Evolutionary conservation across 192 early-diverging fungal species (phyloP).

Genomic region (Lobulomyces angularis): DNA sequence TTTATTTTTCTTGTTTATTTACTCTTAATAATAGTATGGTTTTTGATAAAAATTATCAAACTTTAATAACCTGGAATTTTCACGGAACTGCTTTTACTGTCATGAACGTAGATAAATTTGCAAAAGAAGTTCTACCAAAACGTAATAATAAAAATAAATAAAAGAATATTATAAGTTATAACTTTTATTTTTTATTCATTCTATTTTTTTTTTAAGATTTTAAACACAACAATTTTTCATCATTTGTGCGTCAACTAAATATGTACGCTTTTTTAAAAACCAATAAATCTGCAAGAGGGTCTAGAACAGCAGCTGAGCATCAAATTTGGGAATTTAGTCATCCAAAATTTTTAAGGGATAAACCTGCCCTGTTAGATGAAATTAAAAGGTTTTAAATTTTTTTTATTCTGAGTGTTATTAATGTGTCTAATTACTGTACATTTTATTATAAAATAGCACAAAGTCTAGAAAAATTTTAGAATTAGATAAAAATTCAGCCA

Average conservation of each 20-base stretch:
- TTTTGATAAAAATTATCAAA: conserved; percentile 69
- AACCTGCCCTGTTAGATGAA: conserved; percentile 69
- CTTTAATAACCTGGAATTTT: conserved; percentile 82
- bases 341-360: conserved; percentile 63
- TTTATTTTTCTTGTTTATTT: too few species aligned
- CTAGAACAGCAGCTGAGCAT: conserved; percentile 73
- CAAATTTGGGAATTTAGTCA: conserved; percentile 89
- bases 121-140: conserved; percentile 77
- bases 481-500: conserved; percentile 63
- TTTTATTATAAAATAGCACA: too few species aligned
- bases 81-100: conserved; percentile 81
- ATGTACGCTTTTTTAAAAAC: conserved; percentile 72
- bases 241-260: conserved; percentile 63
- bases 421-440: too few species aligned
- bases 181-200: not conserved
- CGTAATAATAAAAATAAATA: too few species aligned
- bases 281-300: conserved; percentile 77
- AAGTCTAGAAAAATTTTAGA: conserved; percentile 72
- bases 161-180: conserved; percentile 1
- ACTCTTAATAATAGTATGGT: too few species aligned
- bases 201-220: conserved; percentile 36
- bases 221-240: conserved; percentile 85
- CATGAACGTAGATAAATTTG: conserved; percentile 82
- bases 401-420: too few species aligned
- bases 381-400: too few species aligned